Evolutionary conservation across 306 rosid species (phyloP).

Genomic region (Cucurbita moschata): DNA sequence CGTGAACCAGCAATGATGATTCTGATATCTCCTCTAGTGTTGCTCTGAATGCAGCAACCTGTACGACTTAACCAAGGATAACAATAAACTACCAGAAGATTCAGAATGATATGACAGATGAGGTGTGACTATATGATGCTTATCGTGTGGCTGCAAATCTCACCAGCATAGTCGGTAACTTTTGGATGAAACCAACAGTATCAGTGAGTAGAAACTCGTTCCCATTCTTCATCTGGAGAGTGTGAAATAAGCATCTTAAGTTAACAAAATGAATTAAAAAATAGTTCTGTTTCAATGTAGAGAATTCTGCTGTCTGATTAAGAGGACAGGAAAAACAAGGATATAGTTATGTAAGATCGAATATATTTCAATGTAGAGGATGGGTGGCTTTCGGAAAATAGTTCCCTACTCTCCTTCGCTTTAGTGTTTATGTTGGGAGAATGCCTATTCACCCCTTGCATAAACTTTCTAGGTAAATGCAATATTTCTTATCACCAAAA

Average conservation of each 20-base stretch:
- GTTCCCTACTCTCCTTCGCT: too few relatives aligned
- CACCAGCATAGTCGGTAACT: conserved; percentile 87
- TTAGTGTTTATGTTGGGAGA: too few relatives aligned
- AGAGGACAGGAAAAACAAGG: too few relatives aligned
- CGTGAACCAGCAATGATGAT: conserved; percentile 76
- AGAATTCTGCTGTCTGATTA: too few relatives aligned
- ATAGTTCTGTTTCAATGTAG: not conserved
- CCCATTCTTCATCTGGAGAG: conserved; percentile 73
- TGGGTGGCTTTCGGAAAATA: too few relatives aligned
- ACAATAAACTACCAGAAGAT: not conserved
- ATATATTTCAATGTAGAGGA: too few relatives aligned
- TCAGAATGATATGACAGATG: conserved; percentile 5
- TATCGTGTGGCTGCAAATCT: conserved; percentile 15
- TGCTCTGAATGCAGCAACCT: conserved; percentile 99
- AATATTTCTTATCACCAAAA: too few relatives aligned
- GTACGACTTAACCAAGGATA: conserved; percentile 9
- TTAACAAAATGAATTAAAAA: not conserved
- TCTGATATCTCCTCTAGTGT: conserved; percentile 95
- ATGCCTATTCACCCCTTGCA: too few relatives aligned
- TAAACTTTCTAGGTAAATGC: too few relatives aligned
- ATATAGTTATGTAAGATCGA: too few relatives aligned
- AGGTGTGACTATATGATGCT: conserved; percentile 7
- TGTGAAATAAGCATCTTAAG: conserved; percentile 5
- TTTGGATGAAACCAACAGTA: conserved; percentile 97
- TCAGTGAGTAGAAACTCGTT: conserved; percentile 89